These are phyloP conservation scores for Orbilia quercus DNA, from an alignment of 2,329 filamentous ascomycete genomes.

Conservation along the genomic window DNA sequence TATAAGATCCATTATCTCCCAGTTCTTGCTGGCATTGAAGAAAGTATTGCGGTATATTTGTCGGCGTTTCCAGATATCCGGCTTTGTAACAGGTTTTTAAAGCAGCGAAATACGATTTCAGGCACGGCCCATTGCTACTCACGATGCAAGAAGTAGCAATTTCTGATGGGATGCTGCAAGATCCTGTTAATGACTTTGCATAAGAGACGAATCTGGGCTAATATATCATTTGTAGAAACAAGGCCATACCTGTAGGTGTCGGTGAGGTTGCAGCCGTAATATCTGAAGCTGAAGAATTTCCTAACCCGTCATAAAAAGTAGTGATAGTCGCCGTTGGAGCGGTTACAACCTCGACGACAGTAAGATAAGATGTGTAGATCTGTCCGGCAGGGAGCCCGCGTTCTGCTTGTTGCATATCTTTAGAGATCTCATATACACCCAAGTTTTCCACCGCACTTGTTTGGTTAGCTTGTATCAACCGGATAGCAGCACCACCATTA, in stretches of 20 bases:
- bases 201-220: background rate
- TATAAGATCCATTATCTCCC: constrained; percentile 17
- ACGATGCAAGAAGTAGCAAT: constrained; percentile 31
- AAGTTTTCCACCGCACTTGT: background rate
- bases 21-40: constrained; percentile 32
- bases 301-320: constrained; percentile 20
- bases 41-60: constrained; percentile 34
- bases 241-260: constrained; percentile 34
- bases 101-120: constrained; percentile 19
- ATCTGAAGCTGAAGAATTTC: background rate
- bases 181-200: constrained; percentile 10
- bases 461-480: constrained; percentile 31
- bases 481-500: constrained; percentile 15
- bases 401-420: background rate
- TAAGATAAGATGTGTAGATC: constrained; percentile 34
- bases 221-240: background rate
- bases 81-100: constrained; percentile 25
- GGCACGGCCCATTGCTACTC: constrained; percentile 18
- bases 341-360: constrained; percentile 11
- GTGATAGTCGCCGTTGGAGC: constrained; percentile 38
- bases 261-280: constrained; percentile 33
- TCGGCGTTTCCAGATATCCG: constrained; percentile 25
- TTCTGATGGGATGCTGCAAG: constrained; percentile 31
- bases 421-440: background rate
- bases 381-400: background rate